These are phyloP conservation scores for Kurtzmaniella quercitrusa DNA, from an alignment of 1,139 yeast genomes.

Conservation along the genomic window DNA sequence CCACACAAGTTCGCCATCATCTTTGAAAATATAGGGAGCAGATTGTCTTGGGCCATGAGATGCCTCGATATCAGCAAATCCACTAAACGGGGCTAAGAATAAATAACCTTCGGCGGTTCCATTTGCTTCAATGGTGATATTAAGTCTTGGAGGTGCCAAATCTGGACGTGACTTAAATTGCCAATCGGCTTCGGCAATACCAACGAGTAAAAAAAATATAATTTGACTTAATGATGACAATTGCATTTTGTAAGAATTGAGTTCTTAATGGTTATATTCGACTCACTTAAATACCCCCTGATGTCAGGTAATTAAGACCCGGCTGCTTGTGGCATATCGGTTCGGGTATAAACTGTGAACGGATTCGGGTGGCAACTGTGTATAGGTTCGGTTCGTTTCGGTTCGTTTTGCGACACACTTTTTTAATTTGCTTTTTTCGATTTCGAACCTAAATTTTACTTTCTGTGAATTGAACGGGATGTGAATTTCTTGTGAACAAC, in stretches of 20 bases:
- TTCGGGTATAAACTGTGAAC: too few relatives aligned
- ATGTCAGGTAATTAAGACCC: too few relatives aligned
- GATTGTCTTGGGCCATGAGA: slow-evolving; percentile 22
- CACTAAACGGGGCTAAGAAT: slow-evolving; percentile 29
- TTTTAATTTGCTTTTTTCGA: background rate
- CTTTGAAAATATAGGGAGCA: slow-evolving; percentile 29
- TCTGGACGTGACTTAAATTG: slow-evolving; percentile 31
- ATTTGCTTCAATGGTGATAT: slow-evolving; percentile 23
- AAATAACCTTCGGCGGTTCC: slow-evolving; percentile 21
- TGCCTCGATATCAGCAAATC: slow-evolving; percentile 16
- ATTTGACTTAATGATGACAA: too few relatives aligned
- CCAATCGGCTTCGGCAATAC: slow-evolving; percentile 16
- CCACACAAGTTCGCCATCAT: slow-evolving; percentile 31
- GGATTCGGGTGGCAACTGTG: too few relatives aligned
- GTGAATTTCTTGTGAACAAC: too few relatives aligned
- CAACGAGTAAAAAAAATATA: background rate
- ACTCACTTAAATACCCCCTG: too few relatives aligned
- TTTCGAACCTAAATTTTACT: background rate
- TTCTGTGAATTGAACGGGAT: too few relatives aligned
- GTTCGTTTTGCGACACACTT: background rate
- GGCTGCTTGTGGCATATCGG: background rate
- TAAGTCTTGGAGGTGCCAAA: slow-evolving; percentile 27
- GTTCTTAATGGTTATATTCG: too few relatives aligned
- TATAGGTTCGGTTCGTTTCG: background rate
- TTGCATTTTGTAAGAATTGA: background rate